A percentile compares a stretch with the other conserved stretches of the same genome.
These are phyloP conservation scores for Arachnopeziza araneosa DNA, from an alignment of 2,329 filamentous ascomycete genomes.

Conservation along the genomic window DNA sequence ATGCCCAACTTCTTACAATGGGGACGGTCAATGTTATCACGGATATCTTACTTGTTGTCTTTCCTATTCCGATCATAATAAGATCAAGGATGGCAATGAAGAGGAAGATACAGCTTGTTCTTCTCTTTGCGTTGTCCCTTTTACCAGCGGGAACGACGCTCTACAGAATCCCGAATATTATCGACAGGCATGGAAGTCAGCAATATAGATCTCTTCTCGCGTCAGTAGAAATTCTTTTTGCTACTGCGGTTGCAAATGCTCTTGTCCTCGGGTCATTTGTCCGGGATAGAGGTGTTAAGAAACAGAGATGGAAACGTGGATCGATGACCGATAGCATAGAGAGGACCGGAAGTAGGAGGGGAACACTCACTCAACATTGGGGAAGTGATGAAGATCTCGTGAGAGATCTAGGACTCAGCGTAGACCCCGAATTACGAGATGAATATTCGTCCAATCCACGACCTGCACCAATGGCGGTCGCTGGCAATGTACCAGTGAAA, in stretches of 20 bases:
- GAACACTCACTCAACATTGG: conserved; percentile 58
- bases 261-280: conserved; percentile 91
- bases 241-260: conserved; percentile 80
- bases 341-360: conserved; percentile 35
- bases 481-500: conserved; percentile 21
- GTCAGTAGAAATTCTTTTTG: conserved; percentile 84
- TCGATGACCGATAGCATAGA: conserved; percentile 58
- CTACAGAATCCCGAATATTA: conserved; percentile 75
- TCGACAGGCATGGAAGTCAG: conserved; percentile 65
- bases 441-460: conserved; percentile 16
- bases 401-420: conserved; percentile 67
- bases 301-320: conserved; percentile 69
- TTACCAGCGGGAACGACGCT: conserved; percentile 73
- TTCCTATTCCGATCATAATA: conserved; percentile 84
- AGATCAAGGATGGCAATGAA: conserved; percentile 69
- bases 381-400: conserved; percentile 91
- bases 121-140: conserved; percentile 81
- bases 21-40: conserved; percentile 84
- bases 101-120: conserved; percentile 72
- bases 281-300: conserved; percentile 84
- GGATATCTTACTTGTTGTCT: conserved; percentile 79
- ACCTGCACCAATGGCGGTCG: conserved; percentile 29
- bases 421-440: conserved; percentile 47
- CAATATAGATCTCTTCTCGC: conserved; percentile 85
- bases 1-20: conserved; percentile 83